phyloP scores from a whole-genome alignment of 441 rosid genomes.

The Lagerstroemia fauriei region DNA sequence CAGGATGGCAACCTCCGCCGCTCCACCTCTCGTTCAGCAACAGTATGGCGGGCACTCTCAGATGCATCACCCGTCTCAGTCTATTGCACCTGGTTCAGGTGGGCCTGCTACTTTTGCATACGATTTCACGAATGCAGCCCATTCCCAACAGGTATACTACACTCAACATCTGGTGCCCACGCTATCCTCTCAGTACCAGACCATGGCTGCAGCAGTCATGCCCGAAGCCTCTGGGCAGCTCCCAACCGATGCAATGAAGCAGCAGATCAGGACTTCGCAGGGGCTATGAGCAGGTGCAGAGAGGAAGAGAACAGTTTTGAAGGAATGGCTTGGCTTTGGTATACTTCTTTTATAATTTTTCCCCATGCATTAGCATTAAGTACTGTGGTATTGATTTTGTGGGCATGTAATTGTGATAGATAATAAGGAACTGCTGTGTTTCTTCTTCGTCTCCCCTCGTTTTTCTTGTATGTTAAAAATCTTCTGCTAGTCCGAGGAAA shows the following conservation, averaged over 20 bases:
- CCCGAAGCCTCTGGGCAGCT: slow-evolving; percentile 65
- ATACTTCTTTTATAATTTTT: slow-evolving; percentile 21
- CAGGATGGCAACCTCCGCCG: slow-evolving; percentile 52
- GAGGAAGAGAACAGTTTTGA: slow-evolving; percentile 41
- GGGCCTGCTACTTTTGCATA: slow-evolving; percentile 59
- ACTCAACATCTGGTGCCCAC: slow-evolving; percentile 63
- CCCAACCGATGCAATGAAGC: slow-evolving; percentile 56
- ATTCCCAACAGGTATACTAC: slow-evolving; percentile 72
- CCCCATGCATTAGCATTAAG: slow-evolving; percentile 9
- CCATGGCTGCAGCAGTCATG: slow-evolving; percentile 58
- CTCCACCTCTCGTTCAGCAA: slow-evolving; percentile 69
- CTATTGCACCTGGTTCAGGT: slow-evolving; percentile 52
- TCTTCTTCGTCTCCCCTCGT: not conserved
- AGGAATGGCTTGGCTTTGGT: slow-evolving; percentile 48
- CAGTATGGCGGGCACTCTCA: slow-evolving; percentile 77
- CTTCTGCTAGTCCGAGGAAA: not conserved
- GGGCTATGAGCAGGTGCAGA: slow-evolving; percentile 30
- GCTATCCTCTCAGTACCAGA: slow-evolving; percentile 77
- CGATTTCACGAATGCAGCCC: slow-evolving; percentile 63
- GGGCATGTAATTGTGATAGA: slow-evolving; percentile 21
- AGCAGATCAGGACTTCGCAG: slow-evolving; percentile 78
- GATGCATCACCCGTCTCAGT: slow-evolving; percentile 80
- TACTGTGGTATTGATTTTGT: slow-evolving; percentile 19
- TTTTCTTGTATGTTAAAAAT: not conserved
- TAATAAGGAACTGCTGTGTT: slow-evolving; percentile 20